Percentiles rank a stretch among this genome's conserved stretches.
These are phyloP conservation scores for Boletus edulis DNA, from an alignment of 768 basidiomycete genomes.

Conservation along the genomic window DNA sequence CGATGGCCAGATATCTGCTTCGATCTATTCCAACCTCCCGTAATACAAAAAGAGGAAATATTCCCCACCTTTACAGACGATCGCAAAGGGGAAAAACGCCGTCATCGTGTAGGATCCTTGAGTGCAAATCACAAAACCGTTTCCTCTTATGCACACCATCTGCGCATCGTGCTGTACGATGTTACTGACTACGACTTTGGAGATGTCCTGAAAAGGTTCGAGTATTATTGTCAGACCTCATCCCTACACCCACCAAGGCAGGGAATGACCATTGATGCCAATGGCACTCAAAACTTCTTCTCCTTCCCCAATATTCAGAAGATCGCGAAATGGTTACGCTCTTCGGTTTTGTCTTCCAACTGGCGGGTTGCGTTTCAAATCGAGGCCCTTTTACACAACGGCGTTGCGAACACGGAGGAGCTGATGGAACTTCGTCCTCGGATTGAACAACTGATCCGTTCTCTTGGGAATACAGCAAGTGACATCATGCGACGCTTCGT, in stretches of 20 bases:
- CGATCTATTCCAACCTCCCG: conserved; percentile 62
- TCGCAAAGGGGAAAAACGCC: conserved; percentile 35
- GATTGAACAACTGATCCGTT: conserved; percentile 41
- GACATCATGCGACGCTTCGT: conserved; percentile 56
- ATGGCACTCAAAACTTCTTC: conserved; percentile 48
- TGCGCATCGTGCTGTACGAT: conserved; percentile 60
- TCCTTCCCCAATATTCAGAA: conserved; percentile 41
- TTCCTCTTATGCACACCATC: conserved; percentile 68
- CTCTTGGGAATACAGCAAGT: conserved; percentile 37
- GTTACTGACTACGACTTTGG: conserved; percentile 34
- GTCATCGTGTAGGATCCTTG: conserved; percentile 56
- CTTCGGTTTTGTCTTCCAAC: conserved; percentile 34
- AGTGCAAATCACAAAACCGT: conserved; percentile 55
- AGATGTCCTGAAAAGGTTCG: conserved; percentile 47
- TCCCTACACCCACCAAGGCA: conserved; percentile 38
- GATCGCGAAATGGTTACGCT: conserved; percentile 42
- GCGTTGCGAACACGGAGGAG: conserved; percentile 61
- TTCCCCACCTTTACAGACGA: conserved; percentile 46
- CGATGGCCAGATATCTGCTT: conserved; percentile 59
- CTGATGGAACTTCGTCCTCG: conserved; percentile 43
- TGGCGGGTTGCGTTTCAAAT: conserved; percentile 79
- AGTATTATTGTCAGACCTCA: conserved; percentile 50
- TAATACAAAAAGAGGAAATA: conserved; percentile 58
- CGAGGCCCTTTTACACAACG: conserved; percentile 64
- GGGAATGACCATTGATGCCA: conserved; percentile 47